Conservation (phyloP, 352 stramenopile species). For the Globisporangium alternatum region DNA sequence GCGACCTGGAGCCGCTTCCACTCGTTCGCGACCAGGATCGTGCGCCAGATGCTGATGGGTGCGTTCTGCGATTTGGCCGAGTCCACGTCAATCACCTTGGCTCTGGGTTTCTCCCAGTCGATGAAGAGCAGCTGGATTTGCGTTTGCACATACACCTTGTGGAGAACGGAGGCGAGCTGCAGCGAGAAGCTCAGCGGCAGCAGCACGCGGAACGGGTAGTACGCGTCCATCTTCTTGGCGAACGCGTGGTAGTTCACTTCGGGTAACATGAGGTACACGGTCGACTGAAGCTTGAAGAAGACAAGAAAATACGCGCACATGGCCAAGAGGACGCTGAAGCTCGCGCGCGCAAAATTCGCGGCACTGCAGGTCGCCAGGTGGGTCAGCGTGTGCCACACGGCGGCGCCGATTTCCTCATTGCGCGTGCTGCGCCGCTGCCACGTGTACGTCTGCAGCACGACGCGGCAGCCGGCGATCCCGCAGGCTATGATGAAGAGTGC, state of each 20-base stretch:
- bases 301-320: slow-evolving; percentile 89
- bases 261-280: slow-evolving; percentile 88
- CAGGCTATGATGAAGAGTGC: slow-evolving; percentile 69
- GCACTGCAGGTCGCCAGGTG: slow-evolving; percentile 35
- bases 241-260: slow-evolving; percentile 48
- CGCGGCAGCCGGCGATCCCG: slow-evolving; percentile 47
- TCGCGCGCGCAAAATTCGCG: slow-evolving; percentile 39
- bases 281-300: slow-evolving; percentile 93
- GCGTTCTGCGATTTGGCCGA: slow-evolving; percentile 38
- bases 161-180: slow-evolving; percentile 70
- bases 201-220: slow-evolving; percentile 83
- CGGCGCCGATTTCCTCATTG: slow-evolving; percentile 57
- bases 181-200: slow-evolving; percentile 82
- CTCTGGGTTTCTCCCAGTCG: slow-evolving; percentile 91
- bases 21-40: slow-evolving; percentile 93
- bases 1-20: slow-evolving; percentile 90
- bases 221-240: slow-evolving; percentile 67
- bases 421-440: slow-evolving; percentile 81
- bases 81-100: slow-evolving; percentile 62
- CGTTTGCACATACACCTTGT: slow-evolving; percentile 79
- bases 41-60: slow-evolving; percentile 91
- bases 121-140: slow-evolving; percentile 89
- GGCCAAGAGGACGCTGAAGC: slow-evolving; percentile 64
- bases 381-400: slow-evolving; percentile 45
- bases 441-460: slow-evolving; percentile 81